phyloP scores from a whole-genome alignment of 345 rosid species.

The Clarkia xantiana region DNA sequence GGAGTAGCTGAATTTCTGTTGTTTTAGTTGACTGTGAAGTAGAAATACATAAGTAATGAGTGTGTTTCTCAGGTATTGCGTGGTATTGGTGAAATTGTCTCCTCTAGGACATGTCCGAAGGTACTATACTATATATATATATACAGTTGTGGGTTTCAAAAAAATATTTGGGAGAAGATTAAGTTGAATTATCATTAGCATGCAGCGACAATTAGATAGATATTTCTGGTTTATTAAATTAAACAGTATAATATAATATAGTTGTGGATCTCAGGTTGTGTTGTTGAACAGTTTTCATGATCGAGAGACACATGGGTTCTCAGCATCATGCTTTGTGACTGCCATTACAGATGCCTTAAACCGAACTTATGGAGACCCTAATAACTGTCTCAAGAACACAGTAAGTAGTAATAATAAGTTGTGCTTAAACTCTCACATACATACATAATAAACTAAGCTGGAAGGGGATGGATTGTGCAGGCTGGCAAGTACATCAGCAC shows the following conservation, averaged over 20 bases:
- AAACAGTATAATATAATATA: too few relatives aligned
- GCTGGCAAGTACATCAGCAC: conserved; percentile 64
- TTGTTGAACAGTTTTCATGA: conserved; percentile 69
- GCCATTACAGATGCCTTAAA: conserved; percentile 72
- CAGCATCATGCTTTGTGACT: conserved; percentile 70
- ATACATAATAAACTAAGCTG: too few relatives aligned
- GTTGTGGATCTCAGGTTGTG: conserved; percentile 36
- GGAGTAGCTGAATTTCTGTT: neutral
- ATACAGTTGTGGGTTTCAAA: neutral
- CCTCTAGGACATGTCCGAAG: conserved; percentile 76
- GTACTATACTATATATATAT: too few relatives aligned
- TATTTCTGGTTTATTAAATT: too few relatives aligned
- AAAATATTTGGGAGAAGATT: neutral
- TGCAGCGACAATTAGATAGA: neutral
- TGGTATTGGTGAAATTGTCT: conserved; percentile 75
- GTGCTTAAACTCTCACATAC: neutral
- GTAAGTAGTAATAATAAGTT: conserved; percentile 27
- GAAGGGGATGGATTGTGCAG: conserved; percentile 43
- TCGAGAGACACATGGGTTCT: conserved; percentile 66
- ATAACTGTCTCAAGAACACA: conserved; percentile 35
- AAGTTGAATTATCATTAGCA: neutral
- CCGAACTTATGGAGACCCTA: conserved; percentile 60
- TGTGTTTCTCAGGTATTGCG: conserved; percentile 46
- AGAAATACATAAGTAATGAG: neutral
- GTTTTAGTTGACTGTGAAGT: neutral